Conservation (phyloP, 2,329 filamentous ascomycete genomes). For the Pyrenophora graminea region DNA sequence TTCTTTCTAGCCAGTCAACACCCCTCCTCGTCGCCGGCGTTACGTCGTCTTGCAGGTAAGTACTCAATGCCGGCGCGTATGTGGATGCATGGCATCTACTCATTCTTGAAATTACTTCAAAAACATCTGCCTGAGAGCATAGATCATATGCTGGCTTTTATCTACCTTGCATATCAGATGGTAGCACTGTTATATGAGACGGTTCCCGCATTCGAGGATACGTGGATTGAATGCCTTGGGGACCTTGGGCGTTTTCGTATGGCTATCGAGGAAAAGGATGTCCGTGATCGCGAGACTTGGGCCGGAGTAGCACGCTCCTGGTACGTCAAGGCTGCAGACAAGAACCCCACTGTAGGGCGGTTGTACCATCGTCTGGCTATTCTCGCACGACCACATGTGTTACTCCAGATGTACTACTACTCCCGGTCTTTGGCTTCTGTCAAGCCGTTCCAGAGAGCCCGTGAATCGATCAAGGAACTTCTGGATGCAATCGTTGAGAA, state of each 20-base stretch:
- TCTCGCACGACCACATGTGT: slow-evolving; percentile 68
- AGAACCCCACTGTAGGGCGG: slow-evolving; percentile 72
- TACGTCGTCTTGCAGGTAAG: slow-evolving; percentile 72
- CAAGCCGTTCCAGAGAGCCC: slow-evolving; percentile 68
- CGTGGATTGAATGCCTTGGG: slow-evolving; percentile 91
- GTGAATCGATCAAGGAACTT: slow-evolving; percentile 41
- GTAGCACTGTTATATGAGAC: slow-evolving; percentile 87
- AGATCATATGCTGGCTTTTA: slow-evolving; percentile 89
- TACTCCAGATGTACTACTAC: slow-evolving; percentile 76
- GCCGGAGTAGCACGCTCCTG: slow-evolving; percentile 77
- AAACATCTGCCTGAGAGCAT: slow-evolving; percentile 74
- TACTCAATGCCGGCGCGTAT: slow-evolving; percentile 92
- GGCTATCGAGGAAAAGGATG: slow-evolving; percentile 79
- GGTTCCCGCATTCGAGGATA: slow-evolving; percentile 79
- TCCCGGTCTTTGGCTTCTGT: slow-evolving; percentile 70
- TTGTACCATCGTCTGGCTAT: slow-evolving; percentile 90
- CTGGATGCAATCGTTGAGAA: neutral
- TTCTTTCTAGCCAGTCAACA: slow-evolving; percentile 84
- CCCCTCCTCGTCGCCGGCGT: slow-evolving; percentile 68
- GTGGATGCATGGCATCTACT: slow-evolving; percentile 92
- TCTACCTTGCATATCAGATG: slow-evolving; percentile 88
- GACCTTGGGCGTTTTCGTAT: slow-evolving; percentile 85
- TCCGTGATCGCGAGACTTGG: slow-evolving; percentile 78
- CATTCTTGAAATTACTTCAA: slow-evolving; percentile 70
- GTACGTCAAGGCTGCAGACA: slow-evolving; percentile 79